A percentile compares a stretch with the other conserved stretches of the same genome.
Evolutionary conservation across 495 filamentous ascomycete genomes (phyloP).

Genomic region (Terfezia boudieri): DNA sequence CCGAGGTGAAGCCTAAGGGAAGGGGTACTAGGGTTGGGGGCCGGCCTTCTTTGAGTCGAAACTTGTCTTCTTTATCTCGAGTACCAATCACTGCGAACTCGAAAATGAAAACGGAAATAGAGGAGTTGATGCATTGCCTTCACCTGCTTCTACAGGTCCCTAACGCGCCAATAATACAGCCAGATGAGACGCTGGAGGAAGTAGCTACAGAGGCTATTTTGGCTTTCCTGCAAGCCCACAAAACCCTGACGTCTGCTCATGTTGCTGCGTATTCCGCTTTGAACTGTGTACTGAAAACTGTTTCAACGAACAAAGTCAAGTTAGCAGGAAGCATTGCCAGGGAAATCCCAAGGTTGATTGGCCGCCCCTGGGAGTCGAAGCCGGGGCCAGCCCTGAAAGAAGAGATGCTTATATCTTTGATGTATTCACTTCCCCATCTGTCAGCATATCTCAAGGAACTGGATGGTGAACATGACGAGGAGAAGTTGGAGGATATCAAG

Average conservation of each 20-base stretch:
- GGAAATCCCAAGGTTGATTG: conserved; percentile 46
- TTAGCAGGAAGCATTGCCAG: conserved; percentile 34
- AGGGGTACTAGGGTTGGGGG: conserved; percentile 18
- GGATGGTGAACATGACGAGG: conserved; percentile 9
- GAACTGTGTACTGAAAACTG: conserved; percentile 42
- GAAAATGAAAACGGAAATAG: conserved; percentile 20
- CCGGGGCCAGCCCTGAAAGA: conserved; percentile 31
- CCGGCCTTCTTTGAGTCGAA: conserved; percentile 9
- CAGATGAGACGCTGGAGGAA: conserved; percentile 27
- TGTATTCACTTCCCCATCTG: conserved; percentile 39
- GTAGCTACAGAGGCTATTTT: conserved; percentile 25
- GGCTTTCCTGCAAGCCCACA: conserved; percentile 38
- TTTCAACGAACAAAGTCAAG: conserved; percentile 41
- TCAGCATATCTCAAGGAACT: conserved; percentile 21
- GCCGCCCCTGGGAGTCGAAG: conserved; percentile 50
- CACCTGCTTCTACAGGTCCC: conserved; percentile 39
- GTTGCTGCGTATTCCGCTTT: conserved; percentile 51
- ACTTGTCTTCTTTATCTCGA: conserved; percentile 15
- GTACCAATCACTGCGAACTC: conserved; percentile 14
- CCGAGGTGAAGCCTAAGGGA: conserved; percentile 2
- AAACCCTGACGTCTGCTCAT: conserved; percentile 37
- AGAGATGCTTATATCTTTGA: conserved; percentile 45
- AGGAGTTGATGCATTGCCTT: conserved; percentile 45
- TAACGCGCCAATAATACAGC: conserved; percentile 45
- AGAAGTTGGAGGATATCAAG: conserved; percentile 3